A percentile compares a stretch with the other conserved stretches of the same genome.
These are phyloP conservation scores for Tricholoma bakamatsutake DNA, from an alignment of 768 basidiomycete genomes.

Conservation along the genomic window DNA sequence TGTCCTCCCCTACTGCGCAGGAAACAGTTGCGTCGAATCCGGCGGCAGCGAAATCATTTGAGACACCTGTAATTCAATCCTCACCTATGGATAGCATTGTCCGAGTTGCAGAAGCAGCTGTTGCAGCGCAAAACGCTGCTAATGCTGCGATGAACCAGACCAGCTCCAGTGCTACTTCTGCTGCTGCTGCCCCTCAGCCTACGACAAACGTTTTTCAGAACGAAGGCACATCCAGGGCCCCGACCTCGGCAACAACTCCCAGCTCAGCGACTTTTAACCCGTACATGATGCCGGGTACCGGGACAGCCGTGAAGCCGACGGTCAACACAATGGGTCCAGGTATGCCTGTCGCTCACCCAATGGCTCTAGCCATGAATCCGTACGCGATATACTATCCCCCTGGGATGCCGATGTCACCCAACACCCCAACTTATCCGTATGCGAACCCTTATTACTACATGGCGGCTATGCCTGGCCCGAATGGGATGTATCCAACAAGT, in stretches of 20 bases:
- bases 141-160: constrained; percentile 6
- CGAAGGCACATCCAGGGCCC: not conserved
- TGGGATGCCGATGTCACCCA: constrained; percentile 33
- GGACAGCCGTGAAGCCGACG: constrained; percentile 9
- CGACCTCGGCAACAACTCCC: constrained; percentile 4
- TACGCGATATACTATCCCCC: constrained; percentile 39
- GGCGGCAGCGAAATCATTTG: not conserved
- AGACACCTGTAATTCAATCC: constrained; percentile 9
- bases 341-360: constrained; percentile 3
- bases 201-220: not conserved
- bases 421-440: constrained; percentile 31
- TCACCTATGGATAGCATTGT: constrained; percentile 30
- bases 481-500: constrained; percentile 28
- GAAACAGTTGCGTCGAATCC: not conserved
- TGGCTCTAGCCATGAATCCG: constrained; percentile 28
- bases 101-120: constrained; percentile 31
- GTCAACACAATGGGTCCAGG: constrained; percentile 19
- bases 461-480: constrained; percentile 32
- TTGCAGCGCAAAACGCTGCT: constrained; percentile 26
- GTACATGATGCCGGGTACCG: constrained; percentile 11
- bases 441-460: constrained; percentile 37
- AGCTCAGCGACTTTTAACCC: constrained; percentile 20
- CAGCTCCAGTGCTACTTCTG: constrained; percentile 3
- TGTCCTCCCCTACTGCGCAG: not conserved
- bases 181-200: constrained; percentile 6